Conservation (phyloP, 345 rosid genomes). For the Populus pruinosa region DNA sequence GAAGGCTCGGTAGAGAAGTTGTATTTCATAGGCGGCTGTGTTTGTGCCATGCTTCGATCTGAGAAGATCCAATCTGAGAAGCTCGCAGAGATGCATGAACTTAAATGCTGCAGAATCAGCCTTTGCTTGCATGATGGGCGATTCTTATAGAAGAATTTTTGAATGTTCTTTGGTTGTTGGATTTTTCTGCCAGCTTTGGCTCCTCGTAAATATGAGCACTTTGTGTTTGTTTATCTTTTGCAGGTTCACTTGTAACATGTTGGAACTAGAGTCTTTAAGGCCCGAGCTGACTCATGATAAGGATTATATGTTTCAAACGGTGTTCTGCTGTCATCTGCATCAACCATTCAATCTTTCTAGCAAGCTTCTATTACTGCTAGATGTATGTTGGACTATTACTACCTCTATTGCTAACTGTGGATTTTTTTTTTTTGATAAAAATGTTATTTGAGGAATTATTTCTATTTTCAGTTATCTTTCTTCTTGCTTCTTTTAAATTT, state of each 20-base stretch:
- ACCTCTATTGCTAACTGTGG: constrained; percentile 28
- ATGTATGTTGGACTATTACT: constrained; percentile 54
- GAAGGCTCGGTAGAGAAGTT: not conserved
- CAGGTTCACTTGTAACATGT: constrained; percentile 52
- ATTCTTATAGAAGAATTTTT: constrained; percentile 38
- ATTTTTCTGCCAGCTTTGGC: constrained; percentile 38
- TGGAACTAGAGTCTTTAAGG: constrained; percentile 41
- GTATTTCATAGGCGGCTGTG: not conserved
- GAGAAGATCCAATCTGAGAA: constrained; percentile 12
- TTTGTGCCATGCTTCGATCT: not conserved
- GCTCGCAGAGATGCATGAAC: constrained; percentile 20
- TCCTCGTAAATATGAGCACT: constrained; percentile 40
- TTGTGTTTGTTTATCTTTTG: constrained; percentile 50
- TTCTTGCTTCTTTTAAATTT: not conserved
- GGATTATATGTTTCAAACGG: constrained; percentile 45
- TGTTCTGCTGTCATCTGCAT: constrained; percentile 47
- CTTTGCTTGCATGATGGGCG: constrained; percentile 10
- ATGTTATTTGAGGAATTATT: constrained; percentile 18
- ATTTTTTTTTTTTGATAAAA: constrained; percentile 8
- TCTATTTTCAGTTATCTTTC: not conserved
- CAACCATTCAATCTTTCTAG: constrained; percentile 49
- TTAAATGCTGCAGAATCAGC: constrained; percentile 12
- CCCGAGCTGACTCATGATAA: constrained; percentile 31
- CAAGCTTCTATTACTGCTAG: constrained; percentile 52
- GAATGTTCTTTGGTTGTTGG: constrained; percentile 39